Conservation (phyloP, 768 basidiomycete genomes). For the Phaffia tasmanica region DNA sequence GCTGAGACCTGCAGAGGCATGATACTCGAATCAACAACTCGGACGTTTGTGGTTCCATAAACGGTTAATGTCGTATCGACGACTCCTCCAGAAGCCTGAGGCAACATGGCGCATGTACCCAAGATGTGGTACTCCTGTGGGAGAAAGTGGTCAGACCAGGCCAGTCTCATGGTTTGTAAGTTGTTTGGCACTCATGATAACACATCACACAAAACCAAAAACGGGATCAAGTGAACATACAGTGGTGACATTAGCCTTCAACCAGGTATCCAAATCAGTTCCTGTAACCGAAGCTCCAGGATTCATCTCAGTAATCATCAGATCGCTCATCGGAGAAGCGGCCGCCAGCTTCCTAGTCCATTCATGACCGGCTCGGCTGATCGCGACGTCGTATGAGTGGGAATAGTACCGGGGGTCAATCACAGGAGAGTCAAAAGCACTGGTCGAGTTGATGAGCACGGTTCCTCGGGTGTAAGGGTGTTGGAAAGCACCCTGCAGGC, state of each 20-base stretch:
- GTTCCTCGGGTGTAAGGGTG: constrained; percentile 47
- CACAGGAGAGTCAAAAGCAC: constrained; percentile 49
- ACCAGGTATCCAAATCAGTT: constrained; percentile 6
- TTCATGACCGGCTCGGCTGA: constrained; percentile 13
- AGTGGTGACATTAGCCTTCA: not conserved
- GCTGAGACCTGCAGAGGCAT: constrained; percentile 42
- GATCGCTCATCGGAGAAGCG: constrained; percentile 13
- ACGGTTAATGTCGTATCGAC: constrained; percentile 49
- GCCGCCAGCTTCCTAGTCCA: constrained; percentile 24
- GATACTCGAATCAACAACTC: constrained; percentile 49
- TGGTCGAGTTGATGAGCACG: constrained; percentile 40
- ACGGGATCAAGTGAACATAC: not conserved
- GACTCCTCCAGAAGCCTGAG: constrained; percentile 47
- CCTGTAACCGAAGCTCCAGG: constrained; percentile 8
- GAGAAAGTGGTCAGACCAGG: no score
- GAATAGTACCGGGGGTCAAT: constrained; percentile 57
- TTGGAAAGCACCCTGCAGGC: constrained; percentile 57
- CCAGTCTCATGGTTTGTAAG: no score
- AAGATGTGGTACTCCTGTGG: constrained; percentile 44
- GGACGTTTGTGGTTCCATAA: constrained; percentile 50
- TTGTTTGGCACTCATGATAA: no score
- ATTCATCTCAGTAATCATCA: constrained; percentile 16
- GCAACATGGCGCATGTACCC: constrained; percentile 50
- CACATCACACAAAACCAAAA: no score
- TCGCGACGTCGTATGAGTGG: constrained; percentile 22